Base-by-base conservation (phyloP, 345 rosid species). In the Euphorbia lathyris region DNA sequence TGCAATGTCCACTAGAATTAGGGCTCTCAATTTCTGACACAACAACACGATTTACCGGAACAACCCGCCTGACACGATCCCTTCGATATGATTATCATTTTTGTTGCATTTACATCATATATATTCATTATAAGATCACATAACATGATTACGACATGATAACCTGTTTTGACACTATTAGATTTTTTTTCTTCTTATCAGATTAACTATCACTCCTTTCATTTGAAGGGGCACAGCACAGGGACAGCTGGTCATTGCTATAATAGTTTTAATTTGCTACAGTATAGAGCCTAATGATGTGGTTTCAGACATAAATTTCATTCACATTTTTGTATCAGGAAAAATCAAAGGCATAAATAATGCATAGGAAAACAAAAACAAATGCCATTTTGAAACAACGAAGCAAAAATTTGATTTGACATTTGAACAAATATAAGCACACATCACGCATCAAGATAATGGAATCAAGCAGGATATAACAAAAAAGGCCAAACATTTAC, bases 401-500 rank as follows among this genome's bases (percentile, higher is more conserved):
- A 29, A 58, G 45, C 65, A n/a, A n/a, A 19, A 45, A 8, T 7
- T 43, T 27, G 22, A 43, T 70, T 58, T 26, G 13, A 23, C 34
- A 27, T 71, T 48, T 58, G 38, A 23, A 20, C 16, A 45, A 62
- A 63, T 14, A 12, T n/a, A 51, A 57, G 51, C 36, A 22, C 51
- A 11, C 11, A 29, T 52, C 51, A 1, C 12, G 16, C n/a, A 26
- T 27, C 60, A 63, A 58, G 26, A 61, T 2, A 47, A 9, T 0
- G 48, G 5, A 48, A 66, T 68, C 45, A 74, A 53, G n/a, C 19
- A 40, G 42, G 22, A 20, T 20, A 5, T n/a, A 38, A 3, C 6
- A 47, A 9, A 58, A n/a, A 36, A 55, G 17, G 20, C 32, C 50
- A 7, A 55, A 48, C 70, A 68, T 71, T 80, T 68, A 93, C 94